phyloP scores from a whole-genome alignment of 805 yeast genomes.

The Kuraishia piskuri region DNA sequence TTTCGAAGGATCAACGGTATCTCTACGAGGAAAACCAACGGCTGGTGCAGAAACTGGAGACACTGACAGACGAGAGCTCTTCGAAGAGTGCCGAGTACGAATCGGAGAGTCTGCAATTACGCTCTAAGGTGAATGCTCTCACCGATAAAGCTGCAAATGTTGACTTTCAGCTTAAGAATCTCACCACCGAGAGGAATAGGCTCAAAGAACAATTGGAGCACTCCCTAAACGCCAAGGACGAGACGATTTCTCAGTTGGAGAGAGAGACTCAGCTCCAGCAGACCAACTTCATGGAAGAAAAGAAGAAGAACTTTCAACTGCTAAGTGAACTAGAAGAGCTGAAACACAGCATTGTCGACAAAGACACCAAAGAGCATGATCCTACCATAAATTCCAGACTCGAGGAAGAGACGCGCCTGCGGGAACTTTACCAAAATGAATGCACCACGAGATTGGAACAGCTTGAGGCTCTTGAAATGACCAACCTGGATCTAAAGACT shows the following conservation, averaged over 20 bases:
- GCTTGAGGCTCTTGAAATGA: conserved; percentile 39
- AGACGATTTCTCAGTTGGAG: neutral
- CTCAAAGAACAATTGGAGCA: neutral
- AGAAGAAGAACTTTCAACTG: neutral
- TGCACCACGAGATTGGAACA: conserved; percentile 32
- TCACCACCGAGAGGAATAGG: neutral
- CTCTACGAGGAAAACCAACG: neutral
- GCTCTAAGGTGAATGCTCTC: neutral
- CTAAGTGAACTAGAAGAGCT: neutral
- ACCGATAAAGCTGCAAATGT: neutral
- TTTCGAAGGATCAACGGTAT: conserved; percentile 1
- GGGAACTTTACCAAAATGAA: conserved; percentile 7
- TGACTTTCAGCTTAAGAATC: neutral
- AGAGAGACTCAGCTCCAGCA: neutral
- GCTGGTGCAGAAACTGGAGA: neutral
- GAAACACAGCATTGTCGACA: too few relatives aligned
- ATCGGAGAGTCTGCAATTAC: neutral
- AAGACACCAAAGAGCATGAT: neutral
- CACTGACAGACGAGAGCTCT: neutral
- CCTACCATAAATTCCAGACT: too few relatives aligned
- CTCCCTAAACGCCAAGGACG: neutral
- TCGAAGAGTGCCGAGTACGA: neutral
- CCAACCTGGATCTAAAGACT: conserved; percentile 43
- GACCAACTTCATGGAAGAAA: neutral
- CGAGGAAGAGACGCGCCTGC: neutral